phyloP scores from a whole-genome alignment of 169 alveolate species.

The Amoebophrya sp. region DNA sequence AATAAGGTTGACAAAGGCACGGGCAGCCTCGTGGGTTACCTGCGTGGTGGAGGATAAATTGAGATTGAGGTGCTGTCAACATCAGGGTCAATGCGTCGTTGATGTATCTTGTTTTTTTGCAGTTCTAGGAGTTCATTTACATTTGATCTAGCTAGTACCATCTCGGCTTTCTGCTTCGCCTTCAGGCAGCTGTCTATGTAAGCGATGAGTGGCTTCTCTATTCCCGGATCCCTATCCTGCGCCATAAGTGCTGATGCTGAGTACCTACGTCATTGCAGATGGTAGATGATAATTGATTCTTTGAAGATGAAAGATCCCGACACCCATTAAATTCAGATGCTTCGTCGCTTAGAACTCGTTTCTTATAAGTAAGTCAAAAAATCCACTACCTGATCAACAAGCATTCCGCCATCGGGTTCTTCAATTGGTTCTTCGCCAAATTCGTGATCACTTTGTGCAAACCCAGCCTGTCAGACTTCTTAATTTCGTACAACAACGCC shows the following conservation, averaged over 20 bases:
- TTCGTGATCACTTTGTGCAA: slow-evolving; percentile 57
- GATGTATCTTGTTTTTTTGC: too few relatives aligned
- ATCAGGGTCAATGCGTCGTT: too few relatives aligned
- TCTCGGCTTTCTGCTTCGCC: background rate
- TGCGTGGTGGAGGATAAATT: too few relatives aligned
- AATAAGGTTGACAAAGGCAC: background rate
- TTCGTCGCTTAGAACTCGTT: too few relatives aligned
- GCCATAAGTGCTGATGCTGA: background rate
- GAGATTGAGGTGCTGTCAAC: too few relatives aligned
- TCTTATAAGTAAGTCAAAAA: too few relatives aligned
- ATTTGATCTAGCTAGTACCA: too few relatives aligned
- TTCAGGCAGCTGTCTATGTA: background rate
- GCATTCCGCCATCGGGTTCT: slow-evolving; percentile 57
- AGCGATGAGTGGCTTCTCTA: background rate
- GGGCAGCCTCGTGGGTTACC: background rate
- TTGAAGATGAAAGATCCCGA: too few relatives aligned
- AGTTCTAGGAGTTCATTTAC: too few relatives aligned
- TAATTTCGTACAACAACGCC: slow-evolving; percentile 76
- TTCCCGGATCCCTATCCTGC: background rate
- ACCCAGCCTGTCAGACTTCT: slow-evolving; percentile 68
- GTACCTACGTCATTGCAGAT: background rate
- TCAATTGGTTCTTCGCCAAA: slow-evolving; percentile 42
- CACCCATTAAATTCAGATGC: too few relatives aligned
- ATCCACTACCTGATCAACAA: slow-evolving; percentile 56
- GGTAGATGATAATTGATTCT: too few relatives aligned